A percentile compares a stretch with the other conserved stretches of the same genome.
These are phyloP conservation scores for Kalaharituber pfeilii DNA, from an alignment of 2,329 filamentous ascomycete genomes.

Conservation along the genomic window DNA sequence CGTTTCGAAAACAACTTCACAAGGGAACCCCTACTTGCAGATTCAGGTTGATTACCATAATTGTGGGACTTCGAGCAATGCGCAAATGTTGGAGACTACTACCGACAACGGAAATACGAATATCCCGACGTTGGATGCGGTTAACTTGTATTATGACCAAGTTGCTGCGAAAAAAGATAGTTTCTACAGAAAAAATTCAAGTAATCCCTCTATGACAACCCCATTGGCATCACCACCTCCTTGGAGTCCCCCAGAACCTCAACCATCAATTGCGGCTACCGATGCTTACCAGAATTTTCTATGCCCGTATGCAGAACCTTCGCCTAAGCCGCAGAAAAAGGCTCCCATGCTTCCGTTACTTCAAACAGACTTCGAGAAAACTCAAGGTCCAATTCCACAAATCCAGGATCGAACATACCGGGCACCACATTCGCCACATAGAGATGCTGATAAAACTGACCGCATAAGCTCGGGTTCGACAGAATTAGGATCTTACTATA, in stretches of 20 bases:
- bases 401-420: slow-evolving; percentile 7
- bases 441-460: slow-evolving; percentile 1
- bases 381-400: slow-evolving; percentile 7
- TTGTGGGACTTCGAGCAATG: slow-evolving; percentile 8
- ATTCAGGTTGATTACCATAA: slow-evolving; percentile 22
- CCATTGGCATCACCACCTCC: slow-evolving; percentile 4
- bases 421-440: slow-evolving; percentile 4
- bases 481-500: slow-evolving; percentile 5
- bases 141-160: too few relatives aligned
- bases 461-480: too few relatives aligned
- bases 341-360: slow-evolving; percentile 1
- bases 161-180: too few relatives aligned
- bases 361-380: not conserved
- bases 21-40: slow-evolving; percentile 21
- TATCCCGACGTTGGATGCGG: too few relatives aligned
- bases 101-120: too few relatives aligned
- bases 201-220: slow-evolving; percentile 2
- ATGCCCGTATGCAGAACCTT: not conserved
- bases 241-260: slow-evolving; percentile 11
- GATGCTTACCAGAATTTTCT: slow-evolving; percentile 11
- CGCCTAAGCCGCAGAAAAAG: slow-evolving; percentile 5
- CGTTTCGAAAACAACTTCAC: slow-evolving; percentile 19
- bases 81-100: too few relatives aligned
- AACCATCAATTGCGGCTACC: slow-evolving; percentile 6
- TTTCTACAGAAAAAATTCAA: too few relatives aligned